phyloP scores from a whole-genome alignment of 2,329 filamentous ascomycete genomes.

The Periglandula ipomoeae region DNA sequence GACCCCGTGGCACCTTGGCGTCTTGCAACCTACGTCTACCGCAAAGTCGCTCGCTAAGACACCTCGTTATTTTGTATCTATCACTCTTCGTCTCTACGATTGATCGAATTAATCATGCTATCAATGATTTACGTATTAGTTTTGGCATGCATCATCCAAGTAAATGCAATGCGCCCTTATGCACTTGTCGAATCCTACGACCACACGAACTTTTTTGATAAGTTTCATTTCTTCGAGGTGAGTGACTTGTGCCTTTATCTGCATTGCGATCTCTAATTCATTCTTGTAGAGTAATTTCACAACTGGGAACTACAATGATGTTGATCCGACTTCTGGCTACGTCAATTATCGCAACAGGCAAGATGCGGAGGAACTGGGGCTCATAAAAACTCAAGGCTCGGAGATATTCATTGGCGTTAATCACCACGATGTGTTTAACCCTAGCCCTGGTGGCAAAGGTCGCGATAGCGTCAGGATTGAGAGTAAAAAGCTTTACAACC shows the following conservation, averaged over 20 bases:
- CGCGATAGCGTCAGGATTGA: conserved; percentile 54
- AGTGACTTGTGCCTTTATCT: conserved; percentile 2
- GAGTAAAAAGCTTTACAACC: conserved; percentile 51
- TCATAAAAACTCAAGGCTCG: conserved; percentile 22
- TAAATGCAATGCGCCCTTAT: no score
- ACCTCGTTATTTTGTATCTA: no score
- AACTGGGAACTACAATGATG: conserved; percentile 11
- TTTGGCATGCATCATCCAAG: no score
- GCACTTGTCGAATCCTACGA: conserved; percentile 32
- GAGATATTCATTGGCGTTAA: conserved; percentile 33
- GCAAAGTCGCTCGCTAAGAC: no score
- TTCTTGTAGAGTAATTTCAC: conserved; percentile 1
- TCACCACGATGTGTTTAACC: conserved; percentile 14
- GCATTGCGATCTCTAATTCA: neutral
- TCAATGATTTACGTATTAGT: no score
- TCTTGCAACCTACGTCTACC: no score
- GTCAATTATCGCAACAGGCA: conserved; percentile 41
- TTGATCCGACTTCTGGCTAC: conserved; percentile 56
- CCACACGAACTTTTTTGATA: conserved; percentile 35
- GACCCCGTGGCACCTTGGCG: no score
- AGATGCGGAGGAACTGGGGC: conserved; percentile 26
- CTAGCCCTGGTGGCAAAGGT: conserved; percentile 22
- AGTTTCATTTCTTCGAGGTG: conserved; percentile 35
- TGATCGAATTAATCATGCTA: no score
- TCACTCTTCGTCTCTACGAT: no score